phyloP scores from a whole-genome alignment of 495 filamentous ascomycete species.

The Annulohypoxylon maeteangense region DNA sequence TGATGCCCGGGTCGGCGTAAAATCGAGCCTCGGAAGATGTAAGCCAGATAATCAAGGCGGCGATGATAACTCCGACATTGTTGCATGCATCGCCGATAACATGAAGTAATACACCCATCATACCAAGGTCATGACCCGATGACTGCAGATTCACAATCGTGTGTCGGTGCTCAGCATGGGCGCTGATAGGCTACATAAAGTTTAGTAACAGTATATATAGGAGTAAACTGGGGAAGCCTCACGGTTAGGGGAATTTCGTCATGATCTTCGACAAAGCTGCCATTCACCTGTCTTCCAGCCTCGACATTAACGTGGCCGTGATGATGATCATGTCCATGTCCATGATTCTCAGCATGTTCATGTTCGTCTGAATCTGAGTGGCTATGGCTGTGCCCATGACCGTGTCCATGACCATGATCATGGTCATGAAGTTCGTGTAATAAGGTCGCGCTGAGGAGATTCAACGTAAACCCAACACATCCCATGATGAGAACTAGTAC shows the following conservation, averaged over 20 bases:
- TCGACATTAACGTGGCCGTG: constrained; percentile 72
- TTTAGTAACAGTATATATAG: constrained; percentile 66
- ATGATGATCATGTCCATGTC: constrained; percentile 39
- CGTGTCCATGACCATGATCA: constrained; percentile 37
- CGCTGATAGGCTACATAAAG: constrained; percentile 63
- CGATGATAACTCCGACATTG: constrained; percentile 90
- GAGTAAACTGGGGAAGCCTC: constrained; percentile 46
- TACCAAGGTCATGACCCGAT: constrained; percentile 75
- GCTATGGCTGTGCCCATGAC: constrained; percentile 37
- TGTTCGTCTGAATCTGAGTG: constrained; percentile 47
- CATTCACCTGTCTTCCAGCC: constrained; percentile 59
- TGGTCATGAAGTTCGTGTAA: constrained; percentile 72
- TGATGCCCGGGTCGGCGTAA: constrained; percentile 87
- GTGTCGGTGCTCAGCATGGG: constrained; percentile 71
- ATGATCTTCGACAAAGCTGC: constrained; percentile 51
- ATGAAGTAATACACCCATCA: constrained; percentile 91
- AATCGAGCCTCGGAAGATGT: constrained; percentile 61
- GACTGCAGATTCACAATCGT: constrained; percentile 40
- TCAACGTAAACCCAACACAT: constrained; percentile 80
- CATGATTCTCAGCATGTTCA: constrained; percentile 48
- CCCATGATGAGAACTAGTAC: constrained; percentile 83
- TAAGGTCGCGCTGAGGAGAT: constrained; percentile 81
- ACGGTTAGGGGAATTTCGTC: constrained; percentile 57
- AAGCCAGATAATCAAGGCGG: constrained; percentile 87
- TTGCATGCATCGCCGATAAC: constrained; percentile 92